Conservation (phyloP, 139 green algal genomes). For the Eudorina sp. region DNA sequence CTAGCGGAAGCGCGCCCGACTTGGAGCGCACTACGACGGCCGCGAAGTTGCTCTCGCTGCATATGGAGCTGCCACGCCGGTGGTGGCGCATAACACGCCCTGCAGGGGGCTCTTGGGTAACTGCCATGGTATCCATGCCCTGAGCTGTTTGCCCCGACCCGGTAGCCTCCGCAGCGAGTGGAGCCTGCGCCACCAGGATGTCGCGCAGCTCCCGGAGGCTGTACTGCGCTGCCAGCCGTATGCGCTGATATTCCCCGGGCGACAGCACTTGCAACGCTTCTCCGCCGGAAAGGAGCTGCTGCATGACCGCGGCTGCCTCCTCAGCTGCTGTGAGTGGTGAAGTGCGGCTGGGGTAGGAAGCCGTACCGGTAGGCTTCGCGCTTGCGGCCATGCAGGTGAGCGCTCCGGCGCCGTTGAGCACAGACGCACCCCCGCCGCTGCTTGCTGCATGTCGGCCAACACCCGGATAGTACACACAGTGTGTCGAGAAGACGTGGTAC, state of each 20-base stretch:
- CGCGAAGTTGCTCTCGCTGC: constrained; percentile 31
- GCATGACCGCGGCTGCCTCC: background rate
- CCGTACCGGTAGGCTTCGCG: too few relatives aligned
- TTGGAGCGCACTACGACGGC: background rate
- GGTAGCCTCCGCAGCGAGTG: background rate
- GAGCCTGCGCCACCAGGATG: constrained; percentile 4
- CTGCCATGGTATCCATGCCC: too few relatives aligned
- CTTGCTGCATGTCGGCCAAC: constrained; percentile 30
- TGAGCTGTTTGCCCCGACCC: background rate
- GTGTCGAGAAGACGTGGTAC: background rate
- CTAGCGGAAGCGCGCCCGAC: too few relatives aligned
- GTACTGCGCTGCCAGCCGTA: constrained; percentile 33
- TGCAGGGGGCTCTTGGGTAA: too few relatives aligned
- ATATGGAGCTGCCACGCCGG: constrained; percentile 41
- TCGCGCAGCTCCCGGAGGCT: constrained; percentile 38
- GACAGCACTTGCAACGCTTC: constrained; percentile 27
- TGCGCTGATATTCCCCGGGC: constrained; percentile 22
- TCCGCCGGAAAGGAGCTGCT: background rate
- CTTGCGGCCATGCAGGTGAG: too few relatives aligned
- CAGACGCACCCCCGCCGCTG: background rate
- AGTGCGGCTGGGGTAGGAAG: too few relatives aligned
- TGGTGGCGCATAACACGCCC: background rate
- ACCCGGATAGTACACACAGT: constrained; percentile 5
- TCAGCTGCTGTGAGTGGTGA: too few relatives aligned
- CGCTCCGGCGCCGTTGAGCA: background rate